Conservation (phyloP, 2,329 filamentous ascomycete species). For the Pseudonectria foliicola region DNA sequence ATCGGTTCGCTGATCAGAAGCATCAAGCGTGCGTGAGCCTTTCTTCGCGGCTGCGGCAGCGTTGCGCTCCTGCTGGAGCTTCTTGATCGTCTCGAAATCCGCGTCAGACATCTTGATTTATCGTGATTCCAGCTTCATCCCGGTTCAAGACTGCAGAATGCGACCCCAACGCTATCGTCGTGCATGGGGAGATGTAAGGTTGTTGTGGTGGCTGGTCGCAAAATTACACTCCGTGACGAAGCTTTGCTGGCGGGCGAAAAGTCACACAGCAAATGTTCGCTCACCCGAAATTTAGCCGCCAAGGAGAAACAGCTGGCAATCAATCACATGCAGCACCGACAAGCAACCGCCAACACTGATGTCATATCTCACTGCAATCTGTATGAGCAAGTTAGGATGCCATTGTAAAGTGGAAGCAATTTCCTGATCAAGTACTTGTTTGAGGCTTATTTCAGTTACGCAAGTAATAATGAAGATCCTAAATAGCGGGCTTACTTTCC, state of each 20-base stretch:
- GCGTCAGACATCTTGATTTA: constrained; percentile 59
- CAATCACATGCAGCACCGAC: constrained; percentile 7
- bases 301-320: constrained; percentile 4
- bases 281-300: constrained; percentile 28
- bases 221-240: constrained; percentile 22
- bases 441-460: no score
- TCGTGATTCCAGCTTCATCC: constrained; percentile 31
- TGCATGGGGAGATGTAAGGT: constrained; percentile 27
- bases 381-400: no score
- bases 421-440: no score
- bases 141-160: constrained; percentile 33
- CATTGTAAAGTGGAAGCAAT: no score
- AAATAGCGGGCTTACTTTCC: no score
- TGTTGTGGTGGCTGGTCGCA: constrained; percentile 23
- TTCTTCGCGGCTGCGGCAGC: constrained; percentile 71
- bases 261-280: constrained; percentile 9
- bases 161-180: constrained; percentile 27
- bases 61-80: constrained; percentile 90
- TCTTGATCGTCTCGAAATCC: constrained; percentile 81
- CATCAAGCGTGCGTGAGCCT: constrained; percentile 72
- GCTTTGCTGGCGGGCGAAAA: constrained; percentile 28
- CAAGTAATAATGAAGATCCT: no score
- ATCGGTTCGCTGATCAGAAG: constrained; percentile 73
- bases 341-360: constrained; percentile 1
- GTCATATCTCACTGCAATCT: no score